Conservation (phyloP, 108 stramenopile species). For the Stephanodiscus triporus region DNA sequence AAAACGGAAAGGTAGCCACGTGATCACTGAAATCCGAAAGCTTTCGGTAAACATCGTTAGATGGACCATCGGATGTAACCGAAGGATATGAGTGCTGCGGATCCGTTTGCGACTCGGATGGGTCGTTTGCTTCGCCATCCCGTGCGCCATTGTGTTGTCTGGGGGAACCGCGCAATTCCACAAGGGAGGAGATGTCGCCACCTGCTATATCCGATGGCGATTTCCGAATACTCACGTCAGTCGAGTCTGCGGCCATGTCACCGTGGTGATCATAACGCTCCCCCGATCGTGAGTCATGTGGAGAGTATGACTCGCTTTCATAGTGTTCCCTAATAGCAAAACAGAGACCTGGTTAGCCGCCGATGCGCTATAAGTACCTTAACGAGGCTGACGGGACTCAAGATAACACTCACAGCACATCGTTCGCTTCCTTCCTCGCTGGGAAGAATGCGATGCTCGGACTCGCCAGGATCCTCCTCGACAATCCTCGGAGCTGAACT, state of each 20-base stretch:
- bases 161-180: too few species aligned
- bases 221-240: too few species aligned
- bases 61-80: background rate
- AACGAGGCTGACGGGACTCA: background rate
- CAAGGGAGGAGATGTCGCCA: too few species aligned
- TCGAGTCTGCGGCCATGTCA: conserved; percentile 12
- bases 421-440: conserved; percentile 74
- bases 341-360: background rate
- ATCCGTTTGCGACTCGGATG: conserved; percentile 1
- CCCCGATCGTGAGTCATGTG: too few species aligned
- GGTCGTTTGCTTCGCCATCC: background rate
- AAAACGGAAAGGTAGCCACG: conserved; percentile 61
- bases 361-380: background rate
- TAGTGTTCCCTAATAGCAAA: conserved; percentile 28
- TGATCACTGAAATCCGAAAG: conserved; percentile 48
- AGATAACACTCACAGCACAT: conserved; percentile 73
- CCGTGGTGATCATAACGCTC: too few species aligned
- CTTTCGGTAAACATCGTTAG: background rate
- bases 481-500: conserved; percentile 77
- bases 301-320: background rate
- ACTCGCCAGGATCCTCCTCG: conserved; percentile 72
- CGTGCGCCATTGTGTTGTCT: conserved; percentile 1
- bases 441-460: conserved; percentile 77
- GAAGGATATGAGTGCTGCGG: background rate
- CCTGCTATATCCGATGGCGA: conserved; percentile 12